Evolutionary conservation across 257 asterid genomes (phyloP).

Genomic region (Solanum raphanifolium): DNA sequence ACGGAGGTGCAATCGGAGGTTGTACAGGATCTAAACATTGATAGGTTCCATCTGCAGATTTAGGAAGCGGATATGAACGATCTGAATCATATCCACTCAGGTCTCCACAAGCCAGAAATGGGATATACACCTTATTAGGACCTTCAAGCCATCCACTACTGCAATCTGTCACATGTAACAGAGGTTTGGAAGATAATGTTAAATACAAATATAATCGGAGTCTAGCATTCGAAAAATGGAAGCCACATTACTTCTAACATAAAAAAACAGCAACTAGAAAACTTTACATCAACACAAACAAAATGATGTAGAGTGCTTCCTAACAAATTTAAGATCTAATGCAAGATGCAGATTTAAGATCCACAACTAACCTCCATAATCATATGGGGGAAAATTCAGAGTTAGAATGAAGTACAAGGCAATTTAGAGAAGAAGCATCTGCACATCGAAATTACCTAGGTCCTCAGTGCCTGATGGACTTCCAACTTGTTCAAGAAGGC

Average conservation of each 20-base stretch:
- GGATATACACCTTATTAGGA: conserved; percentile 82
- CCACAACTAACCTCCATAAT: background rate
- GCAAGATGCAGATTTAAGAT: background rate
- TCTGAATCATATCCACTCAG: conserved; percentile 84
- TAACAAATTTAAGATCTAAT: background rate
- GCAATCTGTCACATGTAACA: conserved; percentile 51
- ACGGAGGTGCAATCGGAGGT: conserved; percentile 97
- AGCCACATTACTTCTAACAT: background rate
- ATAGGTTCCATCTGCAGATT: conserved; percentile 62
- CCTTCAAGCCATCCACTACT: conserved; percentile 98
- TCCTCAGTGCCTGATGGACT: conserved; percentile 91
- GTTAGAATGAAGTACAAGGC: background rate
- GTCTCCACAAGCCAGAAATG: conserved; percentile 96
- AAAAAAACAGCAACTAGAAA: background rate
- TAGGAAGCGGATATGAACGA: conserved; percentile 76
- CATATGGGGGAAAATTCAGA: background rate
- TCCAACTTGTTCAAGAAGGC: conserved; percentile 84
- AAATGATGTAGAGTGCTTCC: background rate
- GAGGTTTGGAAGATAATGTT: background rate
- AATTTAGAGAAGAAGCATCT: background rate
- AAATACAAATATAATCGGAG: background rate
- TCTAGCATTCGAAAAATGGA: background rate
- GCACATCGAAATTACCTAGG: conserved; percentile 37
- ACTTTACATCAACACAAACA: background rate
- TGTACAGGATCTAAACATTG: conserved; percentile 81